A percentile compares a stretch with the other conserved stretches of the same genome.
These are phyloP conservation scores for Oxytropis ochrocephala DNA, from an alignment of 306 rosid species.

Conservation along the genomic window DNA sequence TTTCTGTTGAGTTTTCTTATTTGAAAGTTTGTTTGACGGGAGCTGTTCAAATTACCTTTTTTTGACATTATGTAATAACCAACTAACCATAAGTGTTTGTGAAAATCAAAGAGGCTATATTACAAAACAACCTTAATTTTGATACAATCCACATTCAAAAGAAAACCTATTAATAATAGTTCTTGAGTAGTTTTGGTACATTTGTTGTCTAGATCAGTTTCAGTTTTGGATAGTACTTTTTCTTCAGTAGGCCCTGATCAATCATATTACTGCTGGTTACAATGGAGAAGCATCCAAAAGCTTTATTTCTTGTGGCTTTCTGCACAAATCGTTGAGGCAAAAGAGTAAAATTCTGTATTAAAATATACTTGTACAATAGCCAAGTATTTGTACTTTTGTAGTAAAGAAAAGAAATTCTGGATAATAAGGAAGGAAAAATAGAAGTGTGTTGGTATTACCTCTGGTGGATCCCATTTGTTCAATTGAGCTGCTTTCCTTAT, in stretches of 20 bases:
- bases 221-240: constrained; percentile 6
- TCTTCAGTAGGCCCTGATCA: constrained; percentile 24
- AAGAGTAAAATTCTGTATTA: neutral
- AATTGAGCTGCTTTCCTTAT: constrained; percentile 46
- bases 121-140: constrained; percentile 6
- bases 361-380: neutral
- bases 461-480: constrained; percentile 46
- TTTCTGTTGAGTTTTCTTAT: too few species aligned
- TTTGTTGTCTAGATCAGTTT: constrained; percentile 8
- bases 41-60: neutral
- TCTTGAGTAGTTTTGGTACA: constrained; percentile 1
- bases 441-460: constrained; percentile 29
- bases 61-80: too few species aligned
- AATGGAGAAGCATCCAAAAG: constrained; percentile 47
- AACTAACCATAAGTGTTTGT: too few species aligned
- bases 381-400: too few species aligned
- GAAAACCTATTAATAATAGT: too few species aligned
- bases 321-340: constrained; percentile 30
- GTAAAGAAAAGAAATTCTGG: neutral
- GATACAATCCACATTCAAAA: constrained; percentile 9
- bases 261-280: constrained; percentile 27
- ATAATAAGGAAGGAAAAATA: neutral
- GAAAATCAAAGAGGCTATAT: neutral
- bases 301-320: constrained; percentile 38
- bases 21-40: neutral